phyloP scores from a whole-genome alignment of 768 basidiomycete genomes.

The Mycena galericulata region DNA sequence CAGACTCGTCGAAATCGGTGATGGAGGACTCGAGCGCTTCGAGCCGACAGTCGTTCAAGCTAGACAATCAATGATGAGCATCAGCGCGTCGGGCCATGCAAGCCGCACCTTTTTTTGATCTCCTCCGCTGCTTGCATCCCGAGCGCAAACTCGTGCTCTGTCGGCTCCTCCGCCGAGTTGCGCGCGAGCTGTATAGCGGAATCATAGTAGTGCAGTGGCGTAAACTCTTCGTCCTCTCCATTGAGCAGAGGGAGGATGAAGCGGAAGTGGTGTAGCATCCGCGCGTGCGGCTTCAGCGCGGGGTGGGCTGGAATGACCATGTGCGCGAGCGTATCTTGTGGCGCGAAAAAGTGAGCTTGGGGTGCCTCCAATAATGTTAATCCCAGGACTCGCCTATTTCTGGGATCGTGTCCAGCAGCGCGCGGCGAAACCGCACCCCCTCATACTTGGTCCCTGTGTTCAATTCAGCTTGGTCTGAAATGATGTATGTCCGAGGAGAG shows the following conservation, averaged over 20 bases:
- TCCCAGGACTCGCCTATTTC: conserved; percentile 66
- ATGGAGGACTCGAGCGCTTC: conserved; percentile 73
- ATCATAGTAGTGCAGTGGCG: conserved; percentile 81
- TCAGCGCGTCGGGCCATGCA: neutral
- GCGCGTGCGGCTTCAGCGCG: conserved; percentile 73
- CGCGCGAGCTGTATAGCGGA: conserved; percentile 80
- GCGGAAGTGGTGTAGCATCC: conserved; percentile 86
- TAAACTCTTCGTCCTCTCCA: conserved; percentile 71
- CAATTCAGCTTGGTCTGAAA: neutral
- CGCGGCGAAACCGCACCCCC: conserved; percentile 72
- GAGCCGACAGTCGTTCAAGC: conserved; percentile 71
- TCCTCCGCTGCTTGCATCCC: conserved; percentile 72
- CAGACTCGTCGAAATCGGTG: conserved; percentile 53
- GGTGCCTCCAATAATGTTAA: neutral
- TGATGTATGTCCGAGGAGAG: neutral
- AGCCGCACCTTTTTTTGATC: conserved; percentile 70
- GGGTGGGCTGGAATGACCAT: conserved; percentile 81
- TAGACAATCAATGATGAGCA: conserved; percentile 37
- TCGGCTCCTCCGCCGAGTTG: conserved; percentile 68
- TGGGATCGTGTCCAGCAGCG: conserved; percentile 77
- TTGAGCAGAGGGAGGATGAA: conserved; percentile 75
- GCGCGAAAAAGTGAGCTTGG: neutral
- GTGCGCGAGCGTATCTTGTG: conserved; percentile 79
- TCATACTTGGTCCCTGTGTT: conserved; percentile 66
- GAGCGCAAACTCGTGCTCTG: conserved; percentile 73